These are phyloP conservation scores for Alternaria longipes DNA, from an alignment of 2,329 filamentous ascomycete genomes.

Conservation along the genomic window DNA sequence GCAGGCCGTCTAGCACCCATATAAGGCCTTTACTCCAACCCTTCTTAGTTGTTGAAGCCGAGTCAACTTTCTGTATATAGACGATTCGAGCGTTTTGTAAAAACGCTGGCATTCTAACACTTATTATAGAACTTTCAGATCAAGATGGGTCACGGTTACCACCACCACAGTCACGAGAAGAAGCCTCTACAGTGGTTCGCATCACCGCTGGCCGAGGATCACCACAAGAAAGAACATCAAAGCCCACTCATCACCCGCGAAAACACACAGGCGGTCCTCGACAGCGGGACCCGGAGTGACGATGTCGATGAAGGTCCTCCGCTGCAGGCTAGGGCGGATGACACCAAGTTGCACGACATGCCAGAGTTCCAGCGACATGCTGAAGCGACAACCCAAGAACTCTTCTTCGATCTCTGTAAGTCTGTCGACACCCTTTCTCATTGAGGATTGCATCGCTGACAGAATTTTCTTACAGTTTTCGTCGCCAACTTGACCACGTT, in stretches of 20 bases:
- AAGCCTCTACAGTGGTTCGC: conserved; percentile 8
- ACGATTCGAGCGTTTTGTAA: background rate
- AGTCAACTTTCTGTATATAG: background rate
- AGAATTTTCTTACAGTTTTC: background rate
- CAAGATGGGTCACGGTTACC: conserved; percentile 1
- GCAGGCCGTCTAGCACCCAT: background rate
- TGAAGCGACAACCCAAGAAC: conserved; percentile 8
- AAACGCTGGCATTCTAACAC: background rate
- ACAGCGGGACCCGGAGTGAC: background rate
- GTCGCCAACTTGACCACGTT: conserved; percentile 68
- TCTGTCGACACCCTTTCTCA: background rate
- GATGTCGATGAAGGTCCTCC: background rate
- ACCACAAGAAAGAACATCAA: background rate
- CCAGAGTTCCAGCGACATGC: conserved; percentile 6
- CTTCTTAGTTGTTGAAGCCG: background rate
- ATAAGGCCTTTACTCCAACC: background rate
- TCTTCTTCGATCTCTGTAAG: conserved; percentile 13
- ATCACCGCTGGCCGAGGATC: background rate
- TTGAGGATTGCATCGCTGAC: background rate
- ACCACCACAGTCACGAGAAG: conserved; percentile 2
- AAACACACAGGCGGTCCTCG: background rate
- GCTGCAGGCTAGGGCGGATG: background rate
- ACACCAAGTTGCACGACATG: background rate
- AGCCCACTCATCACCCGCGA: background rate
- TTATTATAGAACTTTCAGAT: background rate